Conservation (phyloP, 371 early-diverging fungal genomes). For the Coemansia sp. region DNA sequence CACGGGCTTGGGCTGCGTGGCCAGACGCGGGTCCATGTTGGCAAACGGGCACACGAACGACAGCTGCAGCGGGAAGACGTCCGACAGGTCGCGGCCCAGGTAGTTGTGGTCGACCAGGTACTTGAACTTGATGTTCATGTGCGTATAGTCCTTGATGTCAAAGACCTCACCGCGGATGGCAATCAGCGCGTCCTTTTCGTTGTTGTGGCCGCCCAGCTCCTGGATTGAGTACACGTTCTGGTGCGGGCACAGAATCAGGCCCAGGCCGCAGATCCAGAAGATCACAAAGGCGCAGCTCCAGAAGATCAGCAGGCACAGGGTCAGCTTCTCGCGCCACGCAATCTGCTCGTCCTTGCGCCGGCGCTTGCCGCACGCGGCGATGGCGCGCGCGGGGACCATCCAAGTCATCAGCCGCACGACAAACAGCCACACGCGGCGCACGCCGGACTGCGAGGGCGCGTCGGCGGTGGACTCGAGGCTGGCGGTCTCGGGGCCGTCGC, state of each 20-base stretch:
- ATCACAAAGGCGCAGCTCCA: conserved; percentile 76
- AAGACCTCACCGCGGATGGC: conserved; percentile 75
- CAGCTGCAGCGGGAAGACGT: conserved; percentile 72
- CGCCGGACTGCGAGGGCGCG: conserved; percentile 7
- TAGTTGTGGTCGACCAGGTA: conserved; percentile 50
- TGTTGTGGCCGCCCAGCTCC: conserved; percentile 57
- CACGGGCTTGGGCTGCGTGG: conserved; percentile 44
- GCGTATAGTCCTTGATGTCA: conserved; percentile 62
- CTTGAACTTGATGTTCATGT: conserved; percentile 59
- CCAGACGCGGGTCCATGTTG: conserved; percentile 54
- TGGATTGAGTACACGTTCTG: conserved; percentile 66
- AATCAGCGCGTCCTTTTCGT: conserved; percentile 57
- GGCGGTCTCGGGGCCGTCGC: conserved; percentile 16
- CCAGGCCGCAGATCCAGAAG: conserved; percentile 87
- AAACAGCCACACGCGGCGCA: conserved; percentile 66
- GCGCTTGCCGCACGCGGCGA: conserved; percentile 68
- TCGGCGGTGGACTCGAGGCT: conserved; percentile 41
- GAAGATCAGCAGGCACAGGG: conserved; percentile 84
- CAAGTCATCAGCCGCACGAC: conserved; percentile 73
- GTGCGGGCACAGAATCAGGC: conserved; percentile 85
- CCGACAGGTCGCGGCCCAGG: conserved; percentile 47
- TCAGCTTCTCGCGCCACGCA: conserved; percentile 97
- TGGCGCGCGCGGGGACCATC: conserved; percentile 72
- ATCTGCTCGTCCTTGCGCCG: conserved; percentile 79
- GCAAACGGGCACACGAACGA: conserved; percentile 57